Conservation (phyloP, 2,329 filamentous ascomycete species). For the Zymoseptoria tritici region DNA sequence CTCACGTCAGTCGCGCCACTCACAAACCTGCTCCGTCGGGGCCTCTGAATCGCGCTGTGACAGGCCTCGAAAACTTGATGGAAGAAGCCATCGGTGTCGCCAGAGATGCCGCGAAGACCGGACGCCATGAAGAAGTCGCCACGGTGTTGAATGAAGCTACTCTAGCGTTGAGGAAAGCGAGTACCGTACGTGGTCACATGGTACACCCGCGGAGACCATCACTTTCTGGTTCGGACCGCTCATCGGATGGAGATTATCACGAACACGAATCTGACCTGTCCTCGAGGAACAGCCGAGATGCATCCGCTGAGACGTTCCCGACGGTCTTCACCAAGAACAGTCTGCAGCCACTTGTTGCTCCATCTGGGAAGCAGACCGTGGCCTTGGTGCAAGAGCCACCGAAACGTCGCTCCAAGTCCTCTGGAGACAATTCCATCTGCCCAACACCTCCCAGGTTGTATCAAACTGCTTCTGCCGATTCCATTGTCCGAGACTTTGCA, state of each 20-base stretch:
- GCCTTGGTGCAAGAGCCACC: not conserved
- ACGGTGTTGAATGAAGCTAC: slow-evolving; percentile 35
- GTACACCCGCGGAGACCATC: slow-evolving; percentile 2
- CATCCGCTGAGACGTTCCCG: slow-evolving; percentile 4
- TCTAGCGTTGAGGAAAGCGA: slow-evolving; percentile 29
- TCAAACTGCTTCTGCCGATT: slow-evolving; percentile 23
- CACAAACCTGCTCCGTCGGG: not conserved
- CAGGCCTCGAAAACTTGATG: slow-evolving; percentile 37
- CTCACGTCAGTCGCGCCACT: not conserved
- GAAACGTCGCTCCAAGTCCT: not conserved
- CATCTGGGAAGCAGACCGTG: not conserved
- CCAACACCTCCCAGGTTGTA: slow-evolving; percentile 25
- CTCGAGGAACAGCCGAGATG: not conserved
- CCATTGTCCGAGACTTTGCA: slow-evolving; percentile 28
- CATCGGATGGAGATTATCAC: slow-evolving; percentile 1
- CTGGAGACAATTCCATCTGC: slow-evolving; percentile 16
- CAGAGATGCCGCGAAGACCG: slow-evolving; percentile 27
- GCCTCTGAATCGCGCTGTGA: slow-evolving; percentile 28
- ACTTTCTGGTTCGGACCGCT: slow-evolving; percentile 2
- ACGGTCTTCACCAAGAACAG: slow-evolving; percentile 4
- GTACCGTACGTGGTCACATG: slow-evolving; percentile 12
- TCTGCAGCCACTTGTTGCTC: not conserved
- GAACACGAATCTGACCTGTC: not conserved
- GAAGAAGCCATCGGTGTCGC: slow-evolving; percentile 35
- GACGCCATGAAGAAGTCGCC: slow-evolving; percentile 33